A percentile compares a stretch with the other conserved stretches of the same genome.
phyloP scores from a whole-genome alignment of 225 moss, liverwort and hornwort species.

The Polytrichum commune region DNA sequence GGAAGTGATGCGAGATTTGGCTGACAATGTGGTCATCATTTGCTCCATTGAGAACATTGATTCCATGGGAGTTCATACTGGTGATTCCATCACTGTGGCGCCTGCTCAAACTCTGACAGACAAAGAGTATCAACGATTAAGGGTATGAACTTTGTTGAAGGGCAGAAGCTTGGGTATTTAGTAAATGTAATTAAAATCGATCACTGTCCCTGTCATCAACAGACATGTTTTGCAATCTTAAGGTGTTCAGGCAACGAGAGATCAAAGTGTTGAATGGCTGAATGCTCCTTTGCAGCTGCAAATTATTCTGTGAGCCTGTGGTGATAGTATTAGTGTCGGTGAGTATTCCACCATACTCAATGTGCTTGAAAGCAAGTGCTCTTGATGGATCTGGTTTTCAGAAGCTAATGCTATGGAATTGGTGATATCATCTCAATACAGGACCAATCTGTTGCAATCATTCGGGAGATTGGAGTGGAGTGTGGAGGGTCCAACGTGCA shows the following conservation, averaged over 20 bases:
- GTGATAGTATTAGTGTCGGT: no score
- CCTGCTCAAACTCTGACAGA: constrained; percentile 95
- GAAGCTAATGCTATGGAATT: no score
- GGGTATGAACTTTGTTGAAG: constrained; percentile 28
- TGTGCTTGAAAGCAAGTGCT: not conserved
- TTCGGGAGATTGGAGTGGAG: constrained; percentile 96
- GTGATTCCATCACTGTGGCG: constrained; percentile 97
- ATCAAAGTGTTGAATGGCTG: no score
- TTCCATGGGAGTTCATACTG: constrained; percentile 94
- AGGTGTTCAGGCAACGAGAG: no score
- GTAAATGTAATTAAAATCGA: no score
- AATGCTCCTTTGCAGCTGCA: no score
- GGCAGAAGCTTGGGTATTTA: no score
- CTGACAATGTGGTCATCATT: constrained; percentile 95
- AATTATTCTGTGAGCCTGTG: no score
- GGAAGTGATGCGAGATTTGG: constrained; percentile 97
- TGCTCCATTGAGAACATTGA: constrained; percentile 99
- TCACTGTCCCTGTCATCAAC: no score
- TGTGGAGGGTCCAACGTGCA: constrained; percentile 98
- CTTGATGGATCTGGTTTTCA: not conserved
- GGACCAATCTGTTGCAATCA: constrained; percentile 93
- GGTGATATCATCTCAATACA: constrained; percentile 9
- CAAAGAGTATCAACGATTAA: constrained; percentile 91
- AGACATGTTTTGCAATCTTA: no score
- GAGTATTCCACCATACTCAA: not conserved